Evolutionary conservation across 2,329 filamentous ascomycete species (phyloP).

Genomic region (Apiospora rasikravindrae): DNA sequence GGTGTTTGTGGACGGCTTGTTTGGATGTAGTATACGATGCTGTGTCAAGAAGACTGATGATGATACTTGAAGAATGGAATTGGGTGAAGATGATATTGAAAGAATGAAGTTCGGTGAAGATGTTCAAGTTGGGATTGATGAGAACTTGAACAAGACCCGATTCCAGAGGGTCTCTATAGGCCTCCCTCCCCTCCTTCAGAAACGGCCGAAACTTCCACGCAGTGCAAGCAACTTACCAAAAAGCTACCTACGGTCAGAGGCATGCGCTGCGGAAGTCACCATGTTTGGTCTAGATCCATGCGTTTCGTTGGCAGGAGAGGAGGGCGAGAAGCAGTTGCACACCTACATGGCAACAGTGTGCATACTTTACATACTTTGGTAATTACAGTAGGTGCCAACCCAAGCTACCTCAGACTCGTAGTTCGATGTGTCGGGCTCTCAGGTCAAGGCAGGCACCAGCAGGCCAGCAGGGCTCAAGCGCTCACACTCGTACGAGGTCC

Average conservation of each 20-base stretch:
- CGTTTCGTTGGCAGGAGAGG: neutral
- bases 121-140: neutral
- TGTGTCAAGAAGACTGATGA: neutral
- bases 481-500: slow-evolving; percentile 24
- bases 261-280: neutral
- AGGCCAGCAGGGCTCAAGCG: neutral
- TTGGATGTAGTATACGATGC: neutral
- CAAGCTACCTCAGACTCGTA: neutral
- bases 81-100: neutral
- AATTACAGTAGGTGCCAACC: neutral
- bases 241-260: neutral
- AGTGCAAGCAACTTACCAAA: neutral
- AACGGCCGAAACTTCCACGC: neutral
- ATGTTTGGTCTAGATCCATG: neutral
- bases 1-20: neutral
- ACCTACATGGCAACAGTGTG: neutral
- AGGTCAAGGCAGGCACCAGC: neutral
- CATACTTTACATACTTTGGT: neutral
- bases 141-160: neutral
- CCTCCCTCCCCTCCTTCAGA: neutral
- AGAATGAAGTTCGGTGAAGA: neutral
- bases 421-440: neutral
- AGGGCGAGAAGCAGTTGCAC: neutral
- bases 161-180: neutral
- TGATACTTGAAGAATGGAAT: neutral